A percentile compares a stretch with the other conserved stretches of the same genome.
These are phyloP conservation scores for Tetraselmis chui DNA, from an alignment of 139 green algal genomes.

Conservation along the genomic window DNA sequence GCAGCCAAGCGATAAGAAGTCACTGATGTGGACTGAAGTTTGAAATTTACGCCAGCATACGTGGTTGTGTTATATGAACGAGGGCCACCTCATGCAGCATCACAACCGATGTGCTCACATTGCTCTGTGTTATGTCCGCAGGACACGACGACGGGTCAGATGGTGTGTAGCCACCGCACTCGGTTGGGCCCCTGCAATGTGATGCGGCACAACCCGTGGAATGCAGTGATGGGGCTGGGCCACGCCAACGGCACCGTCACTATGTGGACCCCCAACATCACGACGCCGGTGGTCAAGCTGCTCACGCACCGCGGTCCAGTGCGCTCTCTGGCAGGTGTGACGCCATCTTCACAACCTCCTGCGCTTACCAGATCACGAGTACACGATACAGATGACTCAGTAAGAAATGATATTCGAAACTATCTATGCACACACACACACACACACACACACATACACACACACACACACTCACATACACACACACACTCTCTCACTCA, in stretches of 20 bases:
- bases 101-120: no score
- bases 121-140: no score
- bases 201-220: slow-evolving; percentile 85
- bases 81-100: no score
- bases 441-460: no score
- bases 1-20: no score
- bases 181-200: slow-evolving; percentile 65
- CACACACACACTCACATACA: no score
- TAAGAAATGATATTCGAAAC: no score
- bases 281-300: slow-evolving; percentile 77
- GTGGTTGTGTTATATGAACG: neutral
- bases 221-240: slow-evolving; percentile 76
- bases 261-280: slow-evolving; percentile 96
- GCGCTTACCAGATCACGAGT: no score
- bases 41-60: neutral
- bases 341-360: neutral
- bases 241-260: slow-evolving; percentile 83
- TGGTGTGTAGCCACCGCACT: slow-evolving; percentile 80
- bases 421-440: no score
- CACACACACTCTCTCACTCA: no score
- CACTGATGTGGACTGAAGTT: no score
- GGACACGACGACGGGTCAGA: slow-evolving; percentile 87
- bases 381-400: no score
- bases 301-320: slow-evolving; percentile 65
- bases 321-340: neutral